These are phyloP conservation scores for Myrmaecium sp. DNA, from an alignment of 2,329 filamentous ascomycete species.

Conservation along the genomic window DNA sequence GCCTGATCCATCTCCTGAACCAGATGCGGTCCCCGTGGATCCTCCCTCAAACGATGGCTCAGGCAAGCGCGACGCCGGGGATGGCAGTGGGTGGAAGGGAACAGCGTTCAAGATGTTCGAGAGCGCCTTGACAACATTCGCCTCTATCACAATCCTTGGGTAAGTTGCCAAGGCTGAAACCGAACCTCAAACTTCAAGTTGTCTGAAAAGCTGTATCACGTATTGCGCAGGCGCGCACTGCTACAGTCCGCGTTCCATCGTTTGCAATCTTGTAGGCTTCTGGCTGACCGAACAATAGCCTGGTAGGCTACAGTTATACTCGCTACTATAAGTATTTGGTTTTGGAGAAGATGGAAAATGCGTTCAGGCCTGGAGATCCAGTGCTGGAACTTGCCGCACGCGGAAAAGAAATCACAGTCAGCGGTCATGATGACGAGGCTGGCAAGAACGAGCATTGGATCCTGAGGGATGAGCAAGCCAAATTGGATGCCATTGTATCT, in stretches of 20 bases:
- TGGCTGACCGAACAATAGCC: too few relatives aligned
- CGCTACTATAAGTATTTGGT: slow-evolving; percentile 71
- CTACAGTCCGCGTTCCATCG: too few relatives aligned
- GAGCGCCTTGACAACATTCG: slow-evolving; percentile 31
- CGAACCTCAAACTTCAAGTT: too few relatives aligned
- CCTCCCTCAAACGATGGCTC: slow-evolving; percentile 14
- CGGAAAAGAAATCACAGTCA: slow-evolving; percentile 17
- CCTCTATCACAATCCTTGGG: slow-evolving; percentile 32
- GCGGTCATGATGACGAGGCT: slow-evolving; percentile 28
- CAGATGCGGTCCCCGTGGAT: slow-evolving; percentile 21
- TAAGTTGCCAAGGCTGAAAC: slow-evolving; percentile 7
- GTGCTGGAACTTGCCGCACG: slow-evolving; percentile 49
- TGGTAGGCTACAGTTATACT: slow-evolving; percentile 30
- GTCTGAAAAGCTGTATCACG: too few relatives aligned
- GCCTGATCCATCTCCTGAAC: slow-evolving; percentile 13
- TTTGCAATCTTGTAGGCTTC: too few relatives aligned
- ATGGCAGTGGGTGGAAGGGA: slow-evolving; percentile 13
- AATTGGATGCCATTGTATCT: slow-evolving; percentile 66
- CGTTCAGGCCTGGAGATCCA: slow-evolving; percentile 83
- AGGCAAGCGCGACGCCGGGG: slow-evolving; percentile 7
- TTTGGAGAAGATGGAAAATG: slow-evolving; percentile 79
- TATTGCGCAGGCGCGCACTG: too few relatives aligned
- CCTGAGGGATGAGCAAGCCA: slow-evolving; percentile 60
- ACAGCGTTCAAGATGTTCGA: slow-evolving; percentile 36
- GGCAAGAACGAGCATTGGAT: slow-evolving; percentile 56